phyloP scores from a whole-genome alignment of 331 rosid genomes.

The Rosa hybrid region DNA sequence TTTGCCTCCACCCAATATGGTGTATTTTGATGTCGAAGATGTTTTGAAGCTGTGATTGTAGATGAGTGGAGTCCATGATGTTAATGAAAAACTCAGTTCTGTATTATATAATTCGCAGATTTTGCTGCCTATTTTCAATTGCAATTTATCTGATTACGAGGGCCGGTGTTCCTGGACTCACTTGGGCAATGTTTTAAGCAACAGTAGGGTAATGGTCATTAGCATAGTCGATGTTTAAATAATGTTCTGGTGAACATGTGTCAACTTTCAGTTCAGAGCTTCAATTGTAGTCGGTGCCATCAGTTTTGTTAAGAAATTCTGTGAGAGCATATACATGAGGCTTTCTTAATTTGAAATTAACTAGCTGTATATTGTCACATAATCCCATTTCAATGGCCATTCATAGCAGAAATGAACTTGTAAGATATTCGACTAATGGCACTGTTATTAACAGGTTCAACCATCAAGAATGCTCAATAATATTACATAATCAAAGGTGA shows the following conservation, averaged over 20 bases:
- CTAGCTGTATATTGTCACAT: background rate
- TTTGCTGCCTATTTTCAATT: background rate
- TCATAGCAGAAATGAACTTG: background rate
- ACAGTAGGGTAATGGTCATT: background rate
- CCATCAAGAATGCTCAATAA: background rate
- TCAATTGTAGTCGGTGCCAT: background rate
- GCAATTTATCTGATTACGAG: background rate
- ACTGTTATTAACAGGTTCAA: background rate
- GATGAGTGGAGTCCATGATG: conserved; percentile 2
- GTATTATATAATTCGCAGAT: conserved; percentile 5
- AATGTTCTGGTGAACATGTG: background rate
- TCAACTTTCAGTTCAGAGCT: background rate
- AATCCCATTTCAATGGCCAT: background rate
- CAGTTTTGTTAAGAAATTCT: background rate
- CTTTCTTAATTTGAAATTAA: background rate
- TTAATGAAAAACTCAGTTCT: background rate
- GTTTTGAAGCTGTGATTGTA: conserved; percentile 21
- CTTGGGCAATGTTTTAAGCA: conserved; percentile 7
- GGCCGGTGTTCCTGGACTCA: background rate
- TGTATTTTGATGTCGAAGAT: background rate
- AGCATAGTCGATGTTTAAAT: background rate
- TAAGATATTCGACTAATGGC: background rate
- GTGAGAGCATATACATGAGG: background rate
- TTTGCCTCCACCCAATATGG: background rate
- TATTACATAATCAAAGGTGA: background rate